Percentiles rank a stretch among this genome's conserved stretches.
phyloP scores from a whole-genome alignment of 768 basidiomycete species.

The Tricholoma bakamatsutake region DNA sequence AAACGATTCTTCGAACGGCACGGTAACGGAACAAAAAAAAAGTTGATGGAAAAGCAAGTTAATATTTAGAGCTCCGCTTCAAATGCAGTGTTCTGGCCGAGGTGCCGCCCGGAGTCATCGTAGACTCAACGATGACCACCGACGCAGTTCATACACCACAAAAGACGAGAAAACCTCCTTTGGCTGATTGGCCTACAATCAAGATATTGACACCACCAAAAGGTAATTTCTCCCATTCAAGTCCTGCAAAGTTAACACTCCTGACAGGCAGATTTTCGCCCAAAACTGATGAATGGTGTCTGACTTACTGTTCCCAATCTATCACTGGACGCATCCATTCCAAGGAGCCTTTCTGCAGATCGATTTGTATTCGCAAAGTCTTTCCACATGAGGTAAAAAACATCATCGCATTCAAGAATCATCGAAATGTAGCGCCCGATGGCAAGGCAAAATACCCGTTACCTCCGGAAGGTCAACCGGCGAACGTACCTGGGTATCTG shows the following conservation, averaged over 20 bases:
- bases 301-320: conserved; percentile 57
- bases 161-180: conserved; percentile 30
- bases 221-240: conserved; percentile 24
- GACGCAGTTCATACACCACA: conserved; percentile 19
- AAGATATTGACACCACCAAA: conserved; percentile 50
- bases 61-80: conserved; percentile 2
- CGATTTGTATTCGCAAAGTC: conserved; percentile 60
- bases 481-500: conserved; percentile 37
- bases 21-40: conserved; percentile 14
- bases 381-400: conserved; percentile 62
- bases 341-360: conserved; percentile 49
- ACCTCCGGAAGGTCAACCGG: conserved; percentile 59
- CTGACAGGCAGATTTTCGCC: conserved; percentile 48
- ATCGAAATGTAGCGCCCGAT: conserved; percentile 33
- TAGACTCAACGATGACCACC: conserved; percentile 20
- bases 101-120: background rate
- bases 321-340: conserved; percentile 45
- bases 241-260: background rate
- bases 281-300: conserved; percentile 58
- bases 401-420: conserved; percentile 39
- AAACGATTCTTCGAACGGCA: conserved; percentile 77
- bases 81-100: background rate
- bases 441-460: conserved; percentile 54
- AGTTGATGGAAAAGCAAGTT: conserved; percentile 20
- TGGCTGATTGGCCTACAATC: conserved; percentile 45